Evolutionary conservation across 352 stramenopile species (phyloP), one percentile per base, ranked within the genome.

Genomic region (Paralagenidium karlingii): DNA sequence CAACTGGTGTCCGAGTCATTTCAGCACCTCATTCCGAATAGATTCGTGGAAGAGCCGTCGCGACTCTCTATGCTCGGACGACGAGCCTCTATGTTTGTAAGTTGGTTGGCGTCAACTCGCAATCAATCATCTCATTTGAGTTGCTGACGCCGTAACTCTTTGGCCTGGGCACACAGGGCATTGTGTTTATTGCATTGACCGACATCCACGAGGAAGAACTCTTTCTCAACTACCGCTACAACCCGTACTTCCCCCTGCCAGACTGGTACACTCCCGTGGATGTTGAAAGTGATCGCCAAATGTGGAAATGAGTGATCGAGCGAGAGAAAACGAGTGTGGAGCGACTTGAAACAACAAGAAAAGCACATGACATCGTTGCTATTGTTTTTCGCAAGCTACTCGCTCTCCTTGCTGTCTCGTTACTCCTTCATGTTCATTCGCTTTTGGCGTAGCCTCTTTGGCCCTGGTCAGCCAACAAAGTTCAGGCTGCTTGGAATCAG

Each of bases 171-270:
- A 36, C 2, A 9, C 12, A 91, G 78, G 60, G 75, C 12, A 45
- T 92, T 16, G 68, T 63, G 10, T 85, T 89, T 44, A 78, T 92
- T 22, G 55, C 78, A 10, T 81, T 66, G 5, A 57, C 66, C 0
- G 68, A 92, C n/a, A 87, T 92, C 38, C 55, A 76, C 41, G 64
- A 92, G 33, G 68, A 87, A 50, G 78, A 92, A 42, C 55, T 92
- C 0, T 86, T 92, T 34, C 60, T 92, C 25, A 92, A 92, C 51
- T 92, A 92, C 47, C 52, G 73, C 47, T 91, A 88, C 64, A 92
- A 92, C 33, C 78, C 78, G 3, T 55, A 79, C 48, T 62, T 68
- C 20, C 43, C 43, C 29, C 53, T 88, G 28, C 78, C 78, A 3
- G 61, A 84, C 9, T 92, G 78, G 78, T 92, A 92, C 55, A 78